Base-by-base conservation (phyloP, 2,329 filamentous ascomycete species). In the Colletotrichum destructivum region DNA sequence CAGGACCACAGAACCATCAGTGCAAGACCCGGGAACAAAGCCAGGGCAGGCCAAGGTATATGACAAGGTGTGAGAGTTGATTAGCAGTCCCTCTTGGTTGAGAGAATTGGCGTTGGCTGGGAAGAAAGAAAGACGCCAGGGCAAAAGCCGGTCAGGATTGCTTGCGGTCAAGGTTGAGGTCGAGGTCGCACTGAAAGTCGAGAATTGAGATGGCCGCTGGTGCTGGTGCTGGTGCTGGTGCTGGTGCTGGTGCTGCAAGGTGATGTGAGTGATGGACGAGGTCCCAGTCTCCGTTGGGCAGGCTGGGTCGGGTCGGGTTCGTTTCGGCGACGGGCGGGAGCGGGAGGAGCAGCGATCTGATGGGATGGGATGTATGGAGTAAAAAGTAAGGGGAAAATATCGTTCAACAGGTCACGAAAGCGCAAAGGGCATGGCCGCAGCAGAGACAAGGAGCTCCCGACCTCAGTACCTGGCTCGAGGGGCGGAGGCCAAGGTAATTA, bases 291-390 rank as follows among this genome's bases (percentile, higher is more conserved):
- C 54, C 6, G 47, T 47, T 62, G 56, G 63, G 49, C 56, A 49
- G 63, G 47, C 62, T 69, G 44, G 65, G 59, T 71, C 65, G 69
- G 69, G 69, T 71, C 65, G 69, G 69, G 69, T 63, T 69, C 21
- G 69, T 69, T 69, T 71, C 59, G 65, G 54, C 69, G 69, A 52
- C 65, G 69, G 69, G 69, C 69, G 69, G 69, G 69, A 72, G 69
- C 69, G 69, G 69, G 65, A 72, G 69, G 65, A 72, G 60, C 69
- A 72, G 69, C 69, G 69, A 72, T 72, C 65, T 69, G 59, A 44
- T 60, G 69, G 69, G 65, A 62, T 69, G 64, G 57, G 69, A 71
- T 57, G 59, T 59, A 72, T 47, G 59, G 65, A 63, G 64, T 56
- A 62, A 49, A 61, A 57, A 31, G 42, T 31, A 59, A 68, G 31